These are phyloP conservation scores for Yamadazyma paraphyllophila DNA, from an alignment of 805 yeast genomes.

Conservation along the genomic window DNA sequence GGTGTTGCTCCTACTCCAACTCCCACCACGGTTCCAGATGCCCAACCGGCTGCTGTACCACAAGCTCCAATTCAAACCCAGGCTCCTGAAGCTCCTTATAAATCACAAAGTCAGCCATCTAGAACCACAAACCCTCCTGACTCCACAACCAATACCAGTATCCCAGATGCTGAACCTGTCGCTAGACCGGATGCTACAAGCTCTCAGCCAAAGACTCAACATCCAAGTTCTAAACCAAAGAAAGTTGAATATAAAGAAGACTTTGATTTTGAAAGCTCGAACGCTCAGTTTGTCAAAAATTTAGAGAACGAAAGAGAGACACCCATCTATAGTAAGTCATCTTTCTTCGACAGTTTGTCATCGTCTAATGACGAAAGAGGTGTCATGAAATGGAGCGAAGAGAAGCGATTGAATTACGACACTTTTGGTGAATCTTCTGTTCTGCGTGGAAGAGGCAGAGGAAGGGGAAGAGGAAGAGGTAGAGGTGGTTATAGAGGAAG, in stretches of 20 bases:
- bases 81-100: slow-evolving; percentile 6
- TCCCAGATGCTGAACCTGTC: neutral
- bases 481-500: slow-evolving; percentile 19
- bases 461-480: slow-evolving; percentile 19
- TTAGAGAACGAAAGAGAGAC: slow-evolving; percentile 34
- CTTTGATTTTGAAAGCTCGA: slow-evolving; percentile 73
- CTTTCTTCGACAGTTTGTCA: slow-evolving; percentile 86
- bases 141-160: neutral
- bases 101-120: no score
- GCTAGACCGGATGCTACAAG: slow-evolving; percentile 12
- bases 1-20: slow-evolving; percentile 2
- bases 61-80: slow-evolving; percentile 9
- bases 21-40: slow-evolving; percentile 4
- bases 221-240: slow-evolving; percentile 1
- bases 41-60: slow-evolving; percentile 7
- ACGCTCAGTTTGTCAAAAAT: slow-evolving; percentile 66
- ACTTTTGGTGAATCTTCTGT: slow-evolving; percentile 77
- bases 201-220: slow-evolving; percentile 13
- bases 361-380: slow-evolving; percentile 55
- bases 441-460: slow-evolving; percentile 41
- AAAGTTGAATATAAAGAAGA: slow-evolving; percentile 50
- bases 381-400: slow-evolving; percentile 65
- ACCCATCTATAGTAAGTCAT: slow-evolving; percentile 67
- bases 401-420: slow-evolving; percentile 69
- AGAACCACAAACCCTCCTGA: neutral